Conservation (phyloP, 208 protist species). For the Hexamita inflata region DNA sequence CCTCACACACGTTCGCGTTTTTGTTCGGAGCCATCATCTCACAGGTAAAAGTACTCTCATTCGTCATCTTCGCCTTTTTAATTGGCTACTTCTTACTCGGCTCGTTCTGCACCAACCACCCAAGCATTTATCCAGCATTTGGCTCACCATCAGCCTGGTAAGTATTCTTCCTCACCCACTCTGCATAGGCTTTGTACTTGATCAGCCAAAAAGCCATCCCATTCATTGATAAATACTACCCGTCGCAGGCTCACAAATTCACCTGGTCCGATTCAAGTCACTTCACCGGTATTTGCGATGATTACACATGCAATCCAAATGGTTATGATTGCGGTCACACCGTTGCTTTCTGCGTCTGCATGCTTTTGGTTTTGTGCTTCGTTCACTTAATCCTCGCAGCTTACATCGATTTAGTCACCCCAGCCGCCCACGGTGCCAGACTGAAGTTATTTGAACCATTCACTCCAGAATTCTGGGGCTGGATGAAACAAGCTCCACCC, state of each 20-base stretch:
- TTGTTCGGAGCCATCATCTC: not conserved
- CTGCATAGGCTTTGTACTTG: not conserved
- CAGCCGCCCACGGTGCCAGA: constrained; percentile 4
- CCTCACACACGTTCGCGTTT: not conserved
- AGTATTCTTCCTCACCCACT: not conserved
- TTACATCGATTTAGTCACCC: constrained; percentile 8
- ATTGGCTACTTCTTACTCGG: not conserved
- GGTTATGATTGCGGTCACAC: constrained; percentile 11
- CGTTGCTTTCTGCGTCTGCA: not conserved
- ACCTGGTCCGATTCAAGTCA: not conserved
- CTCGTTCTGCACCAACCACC: not conserved
- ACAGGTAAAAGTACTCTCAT: not conserved
- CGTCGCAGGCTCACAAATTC: not conserved
- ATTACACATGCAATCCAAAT: not conserved
- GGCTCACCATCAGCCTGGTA: not conserved
- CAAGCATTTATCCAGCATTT: not conserved
- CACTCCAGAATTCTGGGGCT: constrained; percentile 19
- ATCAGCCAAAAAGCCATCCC: not conserved
- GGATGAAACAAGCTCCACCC: not conserved
- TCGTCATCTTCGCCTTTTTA: not conserved
- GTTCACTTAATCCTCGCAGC: constrained; percentile 5
- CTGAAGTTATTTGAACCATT: not conserved
- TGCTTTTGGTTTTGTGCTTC: not conserved
- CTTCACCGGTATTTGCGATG: constrained; percentile 7
- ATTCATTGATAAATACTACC: not conserved